Conservation (phyloP, 2,329 filamentous ascomycete genomes). For the Annulohypoxylon truncatum region DNA sequence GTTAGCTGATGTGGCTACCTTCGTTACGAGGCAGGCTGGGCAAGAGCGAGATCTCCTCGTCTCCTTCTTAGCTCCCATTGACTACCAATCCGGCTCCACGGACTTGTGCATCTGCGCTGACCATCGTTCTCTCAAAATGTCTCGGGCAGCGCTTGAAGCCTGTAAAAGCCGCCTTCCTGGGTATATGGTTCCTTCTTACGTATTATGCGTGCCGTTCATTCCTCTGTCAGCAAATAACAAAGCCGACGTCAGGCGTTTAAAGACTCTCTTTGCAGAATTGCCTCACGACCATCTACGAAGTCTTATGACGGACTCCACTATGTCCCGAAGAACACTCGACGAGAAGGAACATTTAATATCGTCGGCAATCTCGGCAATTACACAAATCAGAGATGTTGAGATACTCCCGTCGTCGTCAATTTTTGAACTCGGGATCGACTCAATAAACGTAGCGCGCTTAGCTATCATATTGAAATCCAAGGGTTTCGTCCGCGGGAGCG, state of each 20-base stretch:
- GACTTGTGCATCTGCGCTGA: constrained; percentile 48
- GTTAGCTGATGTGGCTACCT: constrained; percentile 77
- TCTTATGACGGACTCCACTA: constrained; percentile 55
- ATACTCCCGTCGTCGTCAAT: constrained; percentile 72
- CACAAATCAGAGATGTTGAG: constrained; percentile 56
- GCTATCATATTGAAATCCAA: constrained; percentile 70
- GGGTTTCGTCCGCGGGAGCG: constrained; percentile 70
- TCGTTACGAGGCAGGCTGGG: constrained; percentile 76
- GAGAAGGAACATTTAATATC: constrained; percentile 62
- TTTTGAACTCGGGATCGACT: constrained; percentile 89
- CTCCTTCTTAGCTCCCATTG: constrained; percentile 71
- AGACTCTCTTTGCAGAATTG: constrained; percentile 71
- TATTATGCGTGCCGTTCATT: constrained; percentile 76
- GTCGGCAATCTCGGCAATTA: constrained; percentile 64
- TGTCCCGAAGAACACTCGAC: constrained; percentile 41
- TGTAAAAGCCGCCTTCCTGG: constrained; percentile 77
- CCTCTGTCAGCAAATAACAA: constrained; percentile 93
- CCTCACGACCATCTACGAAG: constrained; percentile 70
- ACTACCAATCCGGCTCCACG: not conserved
- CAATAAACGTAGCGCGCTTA: constrained; percentile 82
- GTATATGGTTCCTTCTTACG: constrained; percentile 93
- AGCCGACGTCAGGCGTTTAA: constrained; percentile 78
- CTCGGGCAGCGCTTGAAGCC: constrained; percentile 64
- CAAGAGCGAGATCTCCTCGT: constrained; percentile 86
- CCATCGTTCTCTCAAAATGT: constrained; percentile 53